Base-by-base conservation (phyloP, 2,329 filamentous ascomycete species). In the Monosporascus sp. region DNA sequence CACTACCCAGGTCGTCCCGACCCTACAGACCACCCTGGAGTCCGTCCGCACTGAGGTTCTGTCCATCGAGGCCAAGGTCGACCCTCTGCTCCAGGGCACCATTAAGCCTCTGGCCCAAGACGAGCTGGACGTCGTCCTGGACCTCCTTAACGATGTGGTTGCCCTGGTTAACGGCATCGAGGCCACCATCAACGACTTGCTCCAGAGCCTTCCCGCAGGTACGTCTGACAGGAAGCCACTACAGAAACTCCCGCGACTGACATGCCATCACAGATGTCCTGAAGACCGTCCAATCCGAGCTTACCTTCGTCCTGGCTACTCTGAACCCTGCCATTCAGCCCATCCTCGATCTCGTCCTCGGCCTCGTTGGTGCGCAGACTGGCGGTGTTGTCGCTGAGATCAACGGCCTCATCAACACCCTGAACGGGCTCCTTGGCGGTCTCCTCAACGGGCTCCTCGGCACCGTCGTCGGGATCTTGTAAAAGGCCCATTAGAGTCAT, bases 261-360 rank as follows among this genome's bases (percentile, higher is more conserved):
- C 51, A 50, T 8, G 5, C 31, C 4, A 14, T 26, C 7, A 31
- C n/a, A 65, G 65, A 64, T 53, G 59, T 61, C 52, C 48, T 63
- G 3, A 49, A 51, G 44, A 43, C 56, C 22, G 37, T 66, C 55
- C 57, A 64, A 59, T 59, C 62, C 19, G 64, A 68, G 55, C 58
- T 69, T 20, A 59, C 63, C 52, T 56, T 56, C 52, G 61, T 63
- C 49, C 54, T 67, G 27, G 46, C 53, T 24, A 54, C 58, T 40
- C 51, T 63, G 50, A 31, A 56, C 51, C 55, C 63, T 49, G 49
- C 68, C 16, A 52, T 63, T 48, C 59, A 58, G 48, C 63, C 60
- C 38, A 44, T 68, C 53, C 27, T 65, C 48, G 49, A n/a, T 37
- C 64, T 65, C 51, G 57, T 59, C 37, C 41, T 52, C 3, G 48